Percentiles rank a stretch among this genome's conserved stretches.
Conservation (phyloP, 257 asterid genomes). For the Nyctanthes arbortristis region DNA sequence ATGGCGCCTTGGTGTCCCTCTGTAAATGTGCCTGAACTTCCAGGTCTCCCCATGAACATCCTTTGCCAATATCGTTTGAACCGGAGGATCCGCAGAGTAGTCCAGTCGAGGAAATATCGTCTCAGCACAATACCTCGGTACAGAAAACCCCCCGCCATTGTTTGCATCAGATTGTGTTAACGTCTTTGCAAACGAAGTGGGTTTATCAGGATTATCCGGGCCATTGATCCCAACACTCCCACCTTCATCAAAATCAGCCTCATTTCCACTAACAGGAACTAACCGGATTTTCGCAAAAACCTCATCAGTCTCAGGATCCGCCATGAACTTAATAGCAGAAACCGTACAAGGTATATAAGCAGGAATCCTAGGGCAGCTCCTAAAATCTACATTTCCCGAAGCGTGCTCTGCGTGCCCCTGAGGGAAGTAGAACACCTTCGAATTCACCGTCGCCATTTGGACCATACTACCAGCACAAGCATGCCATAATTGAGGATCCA, state of each 20-base stretch:
- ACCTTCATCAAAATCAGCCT: constrained; percentile 33
- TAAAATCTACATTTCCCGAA: constrained; percentile 56
- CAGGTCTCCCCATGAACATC: constrained; percentile 56
- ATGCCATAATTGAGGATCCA: constrained; percentile 94
- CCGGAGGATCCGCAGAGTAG: constrained; percentile 80
- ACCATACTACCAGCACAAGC: constrained; percentile 99
- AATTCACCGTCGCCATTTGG: constrained; percentile 70
- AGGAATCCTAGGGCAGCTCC: constrained; percentile 49
- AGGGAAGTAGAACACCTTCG: constrained; percentile 82
- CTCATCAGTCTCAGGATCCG: constrained; percentile 88
- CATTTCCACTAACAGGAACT: constrained; percentile 42
- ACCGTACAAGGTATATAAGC: constrained; percentile 62
- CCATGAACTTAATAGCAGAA: constrained; percentile 63
- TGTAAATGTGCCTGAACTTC: constrained; percentile 53
- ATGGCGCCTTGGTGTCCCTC: constrained; percentile 63
- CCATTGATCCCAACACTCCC: constrained; percentile 33
- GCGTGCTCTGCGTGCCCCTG: constrained; percentile 93
- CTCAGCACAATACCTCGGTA: constrained; percentile 93
- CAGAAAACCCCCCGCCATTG: constrained; percentile 94
- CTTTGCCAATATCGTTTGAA: constrained; percentile 67
- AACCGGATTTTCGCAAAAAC: constrained; percentile 63
- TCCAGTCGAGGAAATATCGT: constrained; percentile 81
- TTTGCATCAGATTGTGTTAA: constrained; percentile 89
- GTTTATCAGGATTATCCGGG: constrained; percentile 57
- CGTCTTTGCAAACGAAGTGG: constrained; percentile 83